These are phyloP conservation scores for Agapanthus africanus DNA, from an alignment of 106 monocot genomes.

Conservation along the genomic window DNA sequence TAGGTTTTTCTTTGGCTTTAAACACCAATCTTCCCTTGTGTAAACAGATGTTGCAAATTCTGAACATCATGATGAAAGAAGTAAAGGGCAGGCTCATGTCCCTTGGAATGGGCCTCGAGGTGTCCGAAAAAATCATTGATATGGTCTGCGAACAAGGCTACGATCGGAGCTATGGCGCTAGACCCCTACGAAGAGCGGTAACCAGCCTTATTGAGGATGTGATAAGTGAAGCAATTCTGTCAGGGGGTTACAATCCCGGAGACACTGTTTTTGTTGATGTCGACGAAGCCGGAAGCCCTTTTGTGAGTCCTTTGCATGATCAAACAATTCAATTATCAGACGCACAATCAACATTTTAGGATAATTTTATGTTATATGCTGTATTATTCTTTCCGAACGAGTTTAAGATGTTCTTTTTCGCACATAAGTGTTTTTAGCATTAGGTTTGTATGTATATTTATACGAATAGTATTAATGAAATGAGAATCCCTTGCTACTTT, in stretches of 20 bases:
- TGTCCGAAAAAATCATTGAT: conserved; percentile 57
- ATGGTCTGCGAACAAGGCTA: conserved; percentile 76
- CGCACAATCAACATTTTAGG: conserved; percentile 30
- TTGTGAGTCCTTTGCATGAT: conserved; percentile 28
- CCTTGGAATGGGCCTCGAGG: conserved; percentile 58
- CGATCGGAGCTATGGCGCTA: conserved; percentile 76
- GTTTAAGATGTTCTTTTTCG: conserved; percentile 1
- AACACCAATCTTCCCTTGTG: no score
- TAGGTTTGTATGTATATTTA: background rate
- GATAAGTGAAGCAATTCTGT: conserved; percentile 45
- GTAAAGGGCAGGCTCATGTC: conserved; percentile 47
- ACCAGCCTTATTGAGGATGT: conserved; percentile 52
- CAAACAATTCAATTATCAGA: conserved; percentile 30
- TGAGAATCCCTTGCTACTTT: no score
- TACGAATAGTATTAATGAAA: no score
- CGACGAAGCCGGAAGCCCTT: conserved; percentile 47
- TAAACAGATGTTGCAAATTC: no score
- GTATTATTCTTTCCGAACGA: background rate
- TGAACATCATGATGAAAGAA: conserved; percentile 80
- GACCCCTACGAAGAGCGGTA: conserved; percentile 62
- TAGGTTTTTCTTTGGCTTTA: no score
- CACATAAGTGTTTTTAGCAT: background rate
- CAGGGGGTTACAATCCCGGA: conserved; percentile 53
- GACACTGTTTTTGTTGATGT: conserved; percentile 63
- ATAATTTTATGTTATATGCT: background rate